Base-by-base conservation (phyloP, 1,284 basidiomycete genomes). In the Ceratobasidium sp. region DNA sequence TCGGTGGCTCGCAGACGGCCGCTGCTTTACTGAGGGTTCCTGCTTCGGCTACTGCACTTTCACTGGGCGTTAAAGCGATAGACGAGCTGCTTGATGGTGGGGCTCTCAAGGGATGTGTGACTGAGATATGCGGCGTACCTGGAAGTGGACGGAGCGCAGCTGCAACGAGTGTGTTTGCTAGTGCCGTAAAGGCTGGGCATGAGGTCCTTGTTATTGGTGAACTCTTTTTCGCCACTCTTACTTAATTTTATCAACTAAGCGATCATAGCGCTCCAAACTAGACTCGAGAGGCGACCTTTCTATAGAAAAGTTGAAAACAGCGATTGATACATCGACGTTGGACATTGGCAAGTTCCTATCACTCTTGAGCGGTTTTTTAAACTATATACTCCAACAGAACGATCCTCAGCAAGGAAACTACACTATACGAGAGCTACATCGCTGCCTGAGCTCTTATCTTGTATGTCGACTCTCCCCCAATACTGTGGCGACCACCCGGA, bases 1-100 rank as follows among this genome's bases (percentile, higher is more conserved):
- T 72, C n/a, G 34, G 43, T 49, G 69, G 69, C 43, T 72, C 69
- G n/a, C 69, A 72, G 41, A 72, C 69, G 5, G 69, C 69, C 41
- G 69, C 69, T n/a, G 58, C 58, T 19, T 41, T 72, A n/a, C 46
- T 72, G 14, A 61, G 46, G 34, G 69, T 72, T 51, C 69, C 69
- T 19, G 46, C 69, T 13, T 72, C 69, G 14, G 69, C 69, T 8
- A 72, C 69, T 48, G 69, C 69, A 3, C 69, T 72, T 51, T 72
- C 69, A 14, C 22, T 62, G 24, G 69, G 69, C 2, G 58, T 24
- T 2, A 72, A 51, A 34, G 58, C 69, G 16, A 62, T 72, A 14
- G 69, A 72, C 31, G 58, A 72, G 8, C n/a, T 72, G 27, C 69
- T 72, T 4, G 69, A 53, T 37, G 69, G 69, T n/a, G 69, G 69